Evolutionary conservation across 2,329 filamentous ascomycete genomes (phyloP), one percentile per base, ranked within the genome.

Genomic region (Fusarium albidum): DNA sequence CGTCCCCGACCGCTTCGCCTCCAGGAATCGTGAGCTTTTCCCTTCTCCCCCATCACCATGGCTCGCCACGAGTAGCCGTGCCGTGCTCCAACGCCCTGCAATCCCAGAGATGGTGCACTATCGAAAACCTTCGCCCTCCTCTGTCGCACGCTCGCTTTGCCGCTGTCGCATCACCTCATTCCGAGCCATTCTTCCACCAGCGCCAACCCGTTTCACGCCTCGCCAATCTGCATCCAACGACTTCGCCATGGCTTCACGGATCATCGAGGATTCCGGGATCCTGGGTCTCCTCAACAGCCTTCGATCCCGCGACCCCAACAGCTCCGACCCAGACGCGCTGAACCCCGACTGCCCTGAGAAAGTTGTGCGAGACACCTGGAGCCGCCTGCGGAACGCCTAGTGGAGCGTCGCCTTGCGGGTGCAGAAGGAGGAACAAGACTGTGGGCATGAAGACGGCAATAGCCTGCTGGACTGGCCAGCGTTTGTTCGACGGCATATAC

Each of bases 381-480:
- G 37, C 32, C 43, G 43, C 32, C 25, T 46, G 25, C 43, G 43
- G 8, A 21, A 46, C 14, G 44, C 44, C 34, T 47, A 47, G 44
- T 47, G 44, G 44, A 13, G 26, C 9, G 44, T 40, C 25, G 44
- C 44, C 11, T 26, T 39, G 9, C 33, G 14, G 15, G 44, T 47
- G 15, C 34, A 47, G 35, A 35, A 25, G 26, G 49, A 52, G 14
- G 49, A 52, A 12, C 21, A 47, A 18, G 34, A 39, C 17, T 25
- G 33, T 7, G 49, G 49, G 7, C 49, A 42, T 11, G 14, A 29
- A 4, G 14, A 47, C 12, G 21, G 47, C 15, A 37, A 32, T 21
- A 40, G 28, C 21, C 29, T 52, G 11, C 41, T 52, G 13, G 49
- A 52, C 17, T 52, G 42, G 49, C 49, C 49, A 29, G 26, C 25